Evolutionary conservation across 2,329 filamentous ascomycete genomes (phyloP).

Genomic region (Talaromyces sp.): DNA sequence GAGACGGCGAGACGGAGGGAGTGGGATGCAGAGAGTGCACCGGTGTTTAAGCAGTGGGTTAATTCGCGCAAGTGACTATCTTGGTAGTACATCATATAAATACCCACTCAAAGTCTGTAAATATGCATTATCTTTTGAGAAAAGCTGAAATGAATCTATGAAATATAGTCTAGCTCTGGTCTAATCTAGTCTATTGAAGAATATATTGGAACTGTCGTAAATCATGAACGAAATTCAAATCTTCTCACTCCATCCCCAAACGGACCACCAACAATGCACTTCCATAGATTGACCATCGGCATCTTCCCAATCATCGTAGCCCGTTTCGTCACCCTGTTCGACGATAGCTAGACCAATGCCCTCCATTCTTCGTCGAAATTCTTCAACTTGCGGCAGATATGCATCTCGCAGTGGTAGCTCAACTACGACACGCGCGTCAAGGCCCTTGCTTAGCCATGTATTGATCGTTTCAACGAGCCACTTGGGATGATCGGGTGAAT

Average conservation of each 20-base stretch:
- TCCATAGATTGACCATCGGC: slow-evolving; percentile 41
- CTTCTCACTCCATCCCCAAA: slow-evolving; percentile 45
- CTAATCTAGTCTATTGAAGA: not conserved
- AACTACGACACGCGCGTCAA: slow-evolving; percentile 65
- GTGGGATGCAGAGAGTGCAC: slow-evolving; percentile 6
- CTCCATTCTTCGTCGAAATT: slow-evolving; percentile 62
- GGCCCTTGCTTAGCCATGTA: slow-evolving; percentile 59
- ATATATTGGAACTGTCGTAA: not conserved
- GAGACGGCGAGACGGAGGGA: slow-evolving; percentile 8
- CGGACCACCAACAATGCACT: slow-evolving; percentile 48
- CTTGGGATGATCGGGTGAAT: slow-evolving; percentile 75
- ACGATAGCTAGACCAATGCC: slow-evolving; percentile 52
- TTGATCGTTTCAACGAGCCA: slow-evolving; percentile 70
- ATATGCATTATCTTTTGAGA: not conserved
- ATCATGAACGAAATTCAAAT: slow-evolving; percentile 21
- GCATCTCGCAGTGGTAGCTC: slow-evolving; percentile 77
- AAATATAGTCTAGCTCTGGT: not conserved
- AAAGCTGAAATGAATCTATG: not conserved
- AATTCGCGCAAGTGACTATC: not conserved
- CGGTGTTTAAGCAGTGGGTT: not conserved
- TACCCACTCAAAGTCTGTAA: not conserved
- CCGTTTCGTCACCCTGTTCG: slow-evolving; percentile 47
- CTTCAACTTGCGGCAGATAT: slow-evolving; percentile 59
- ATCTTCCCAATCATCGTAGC: slow-evolving; percentile 49
- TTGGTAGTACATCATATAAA: not conserved